Conservation (phyloP, 1,284 basidiomycete species). For the Moesziomyces antarcticus region DNA sequence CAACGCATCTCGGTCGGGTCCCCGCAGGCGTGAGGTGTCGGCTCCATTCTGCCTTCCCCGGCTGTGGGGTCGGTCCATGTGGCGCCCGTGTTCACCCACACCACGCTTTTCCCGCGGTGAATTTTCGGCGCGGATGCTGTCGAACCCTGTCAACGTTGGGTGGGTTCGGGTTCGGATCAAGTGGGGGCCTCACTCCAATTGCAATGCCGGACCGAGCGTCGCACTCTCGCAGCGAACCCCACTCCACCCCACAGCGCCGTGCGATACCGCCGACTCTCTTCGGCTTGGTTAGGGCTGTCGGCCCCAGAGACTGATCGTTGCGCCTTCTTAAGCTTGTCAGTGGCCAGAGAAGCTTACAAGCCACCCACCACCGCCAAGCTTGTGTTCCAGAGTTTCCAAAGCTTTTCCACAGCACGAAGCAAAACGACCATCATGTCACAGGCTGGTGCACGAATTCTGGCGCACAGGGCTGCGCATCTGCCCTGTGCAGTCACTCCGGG, state of each 20-base stretch:
- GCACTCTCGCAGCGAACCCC: neutral
- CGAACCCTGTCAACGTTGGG: neutral
- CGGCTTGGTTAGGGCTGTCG: too few species aligned
- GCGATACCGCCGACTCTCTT: too few species aligned
- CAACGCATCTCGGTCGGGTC: too few species aligned
- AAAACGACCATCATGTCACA: constrained; percentile 5
- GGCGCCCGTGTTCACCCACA: neutral
- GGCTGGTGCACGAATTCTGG: constrained; percentile 13
- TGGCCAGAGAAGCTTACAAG: neutral
- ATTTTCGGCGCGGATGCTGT: neutral
- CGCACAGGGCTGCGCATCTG: constrained; percentile 19
- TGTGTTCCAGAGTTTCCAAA: too few species aligned
- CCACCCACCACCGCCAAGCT: neutral
- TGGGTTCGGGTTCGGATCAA: neutral
- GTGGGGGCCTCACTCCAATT: neutral
- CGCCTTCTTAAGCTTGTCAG: neutral
- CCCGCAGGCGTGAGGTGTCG: too few species aligned
- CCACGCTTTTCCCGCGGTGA: neutral
- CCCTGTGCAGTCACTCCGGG: constrained; percentile 14
- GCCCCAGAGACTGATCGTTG: too few species aligned
- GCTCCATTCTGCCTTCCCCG: neutral
- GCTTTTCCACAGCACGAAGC: neutral
- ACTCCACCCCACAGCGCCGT: neutral
- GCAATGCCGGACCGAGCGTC: neutral
- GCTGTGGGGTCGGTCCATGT: neutral